phyloP scores from a whole-genome alignment of 768 basidiomycete species.

The Kondoa subrosea region DNA sequence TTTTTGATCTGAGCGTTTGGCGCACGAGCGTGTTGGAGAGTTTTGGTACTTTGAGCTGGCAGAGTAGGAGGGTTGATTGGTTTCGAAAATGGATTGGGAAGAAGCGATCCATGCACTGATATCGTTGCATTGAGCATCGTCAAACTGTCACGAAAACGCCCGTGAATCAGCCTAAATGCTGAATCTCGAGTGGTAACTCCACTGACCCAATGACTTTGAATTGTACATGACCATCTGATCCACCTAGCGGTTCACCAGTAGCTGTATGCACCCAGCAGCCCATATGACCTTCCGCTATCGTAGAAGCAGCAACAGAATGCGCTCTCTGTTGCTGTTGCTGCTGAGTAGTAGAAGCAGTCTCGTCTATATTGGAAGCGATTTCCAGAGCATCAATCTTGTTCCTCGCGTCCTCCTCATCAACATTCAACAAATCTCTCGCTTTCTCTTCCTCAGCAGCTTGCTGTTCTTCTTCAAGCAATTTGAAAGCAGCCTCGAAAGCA shows the following conservation, averaged over 20 bases:
- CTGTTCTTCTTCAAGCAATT: constrained; percentile 10
- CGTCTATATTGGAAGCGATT: constrained; percentile 15
- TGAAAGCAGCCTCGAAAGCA: constrained; percentile 17
- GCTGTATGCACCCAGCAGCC: constrained; percentile 34
- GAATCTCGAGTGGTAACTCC: constrained; percentile 2
- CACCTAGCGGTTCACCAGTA: constrained; percentile 34
- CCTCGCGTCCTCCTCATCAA: constrained; percentile 22
- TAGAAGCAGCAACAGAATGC: constrained; percentile 22
- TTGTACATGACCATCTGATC: constrained; percentile 34
- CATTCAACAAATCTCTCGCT: constrained; percentile 35
- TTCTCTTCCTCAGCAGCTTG: constrained; percentile 25
- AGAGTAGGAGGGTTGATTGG: background rate
- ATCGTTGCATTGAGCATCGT: constrained; percentile 27
- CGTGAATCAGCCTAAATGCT: background rate
- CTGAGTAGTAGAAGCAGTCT: no score
- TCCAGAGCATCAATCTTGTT: constrained; percentile 35
- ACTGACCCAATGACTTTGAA: constrained; percentile 43
- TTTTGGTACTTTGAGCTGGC: background rate
- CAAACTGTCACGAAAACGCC: constrained; percentile 13
- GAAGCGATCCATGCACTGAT: constrained; percentile 28
- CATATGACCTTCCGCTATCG: constrained; percentile 39
- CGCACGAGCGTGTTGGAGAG: background rate
- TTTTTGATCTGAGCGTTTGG: background rate
- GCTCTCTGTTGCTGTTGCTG: constrained; percentile 28
- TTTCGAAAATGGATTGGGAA: constrained; percentile 23